A percentile compares a stretch with the other conserved stretches of the same genome.
phyloP scores from a whole-genome alignment of 306 rosid genomes.

The Abrus precatorius region DNA sequence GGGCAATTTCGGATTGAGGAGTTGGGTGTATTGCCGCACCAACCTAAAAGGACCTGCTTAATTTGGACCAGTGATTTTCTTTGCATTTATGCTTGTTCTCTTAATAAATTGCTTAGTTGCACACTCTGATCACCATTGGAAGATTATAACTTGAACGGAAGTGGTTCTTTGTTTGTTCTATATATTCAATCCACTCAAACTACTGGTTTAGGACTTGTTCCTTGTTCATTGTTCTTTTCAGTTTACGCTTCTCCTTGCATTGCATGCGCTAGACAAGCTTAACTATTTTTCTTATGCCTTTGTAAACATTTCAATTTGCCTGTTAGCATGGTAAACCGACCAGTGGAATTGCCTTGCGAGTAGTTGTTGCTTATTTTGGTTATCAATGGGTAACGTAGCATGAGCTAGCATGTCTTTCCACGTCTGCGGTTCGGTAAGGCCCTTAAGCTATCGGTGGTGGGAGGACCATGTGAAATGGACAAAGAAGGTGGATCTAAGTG shows the following conservation, averaged over 20 bases:
- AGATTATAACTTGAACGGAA: constrained; percentile 45
- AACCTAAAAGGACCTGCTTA: constrained; percentile 38
- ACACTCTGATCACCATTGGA: constrained; percentile 40
- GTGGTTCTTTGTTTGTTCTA: constrained; percentile 42
- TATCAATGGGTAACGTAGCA: constrained; percentile 1
- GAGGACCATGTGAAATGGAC: background rate
- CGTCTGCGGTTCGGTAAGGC: background rate
- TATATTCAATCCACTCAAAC: constrained; percentile 38
- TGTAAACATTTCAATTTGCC: constrained; percentile 21
- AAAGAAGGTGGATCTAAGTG: background rate
- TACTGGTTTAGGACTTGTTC: background rate
- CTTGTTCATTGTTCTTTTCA: background rate
- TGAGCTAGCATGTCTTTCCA: background rate
- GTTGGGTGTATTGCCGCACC: constrained; percentile 42
- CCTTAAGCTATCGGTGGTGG: background rate
- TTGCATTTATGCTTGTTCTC: constrained; percentile 46
- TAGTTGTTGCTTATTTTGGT: background rate
- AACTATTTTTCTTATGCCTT: background rate
- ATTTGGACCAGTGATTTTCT: constrained; percentile 46
- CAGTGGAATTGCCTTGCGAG: constrained; percentile 13
- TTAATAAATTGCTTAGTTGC: constrained; percentile 66
- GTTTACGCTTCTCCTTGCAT: constrained; percentile 18
- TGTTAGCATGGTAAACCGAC: constrained; percentile 2
- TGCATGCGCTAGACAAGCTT: background rate
- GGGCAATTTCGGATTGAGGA: constrained; percentile 43